Evolutionary conservation across 148 eudicot genomes (phyloP).

Genomic region (Amaranthus hypochondriacus): DNA sequence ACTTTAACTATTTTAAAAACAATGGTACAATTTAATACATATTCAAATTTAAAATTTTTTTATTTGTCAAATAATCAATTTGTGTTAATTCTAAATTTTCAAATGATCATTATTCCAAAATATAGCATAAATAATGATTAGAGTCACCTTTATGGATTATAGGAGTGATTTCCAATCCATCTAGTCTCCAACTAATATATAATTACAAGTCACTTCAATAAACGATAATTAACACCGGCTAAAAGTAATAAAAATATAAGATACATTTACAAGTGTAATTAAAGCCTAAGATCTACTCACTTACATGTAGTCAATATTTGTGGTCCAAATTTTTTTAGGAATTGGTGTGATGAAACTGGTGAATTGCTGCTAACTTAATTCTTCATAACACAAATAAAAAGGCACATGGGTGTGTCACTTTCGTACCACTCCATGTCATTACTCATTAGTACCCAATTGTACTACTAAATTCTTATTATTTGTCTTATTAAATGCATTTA

Average conservation of each 20-base stretch:
- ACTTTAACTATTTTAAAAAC: too few relatives aligned
- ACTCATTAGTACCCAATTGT: background rate
- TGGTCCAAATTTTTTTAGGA: slow-evolving; percentile 14
- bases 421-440: background rate
- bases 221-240: background rate
- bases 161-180: background rate
- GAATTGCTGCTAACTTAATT: background rate
- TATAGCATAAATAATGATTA: too few relatives aligned
- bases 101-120: too few relatives aligned
- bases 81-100: too few relatives aligned
- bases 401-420: slow-evolving; percentile 13
- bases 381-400: background rate
- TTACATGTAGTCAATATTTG: slow-evolving; percentile 1
- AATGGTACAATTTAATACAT: too few relatives aligned
- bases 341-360: slow-evolving; percentile 14
- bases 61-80: too few relatives aligned
- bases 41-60: too few relatives aligned
- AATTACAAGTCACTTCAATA: slow-evolving; percentile 6
- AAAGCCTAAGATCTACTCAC: slow-evolving; percentile 2
- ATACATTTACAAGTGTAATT: too few relatives aligned
- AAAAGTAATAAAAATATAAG: too few relatives aligned
- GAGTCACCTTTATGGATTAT: background rate
- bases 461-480: background rate
- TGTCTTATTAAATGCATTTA: slow-evolving; percentile 13
- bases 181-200: too few relatives aligned